These are phyloP conservation scores for Carex myosuroides DNA, from an alignment of 176 grass and related monocot genomes.

Conservation along the genomic window DNA sequence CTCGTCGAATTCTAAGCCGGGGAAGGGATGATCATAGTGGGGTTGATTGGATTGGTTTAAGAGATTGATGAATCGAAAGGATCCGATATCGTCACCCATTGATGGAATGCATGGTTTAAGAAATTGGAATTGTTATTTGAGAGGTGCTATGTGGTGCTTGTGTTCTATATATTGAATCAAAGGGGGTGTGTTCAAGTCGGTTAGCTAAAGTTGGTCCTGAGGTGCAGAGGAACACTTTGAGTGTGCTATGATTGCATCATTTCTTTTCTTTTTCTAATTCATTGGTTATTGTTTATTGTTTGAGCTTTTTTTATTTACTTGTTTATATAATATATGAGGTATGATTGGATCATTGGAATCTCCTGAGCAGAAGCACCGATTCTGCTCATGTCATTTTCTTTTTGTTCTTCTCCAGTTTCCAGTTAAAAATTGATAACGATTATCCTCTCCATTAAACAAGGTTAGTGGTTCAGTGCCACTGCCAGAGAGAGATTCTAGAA, in stretches of 20 bases:
- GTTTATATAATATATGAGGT: slow-evolving; percentile 11
- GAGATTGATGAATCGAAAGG: neutral
- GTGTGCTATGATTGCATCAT: slow-evolving; percentile 15
- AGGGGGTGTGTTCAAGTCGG: neutral
- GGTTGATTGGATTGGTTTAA: slow-evolving; percentile 14
- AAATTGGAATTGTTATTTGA: neutral
- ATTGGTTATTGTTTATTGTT: neutral
- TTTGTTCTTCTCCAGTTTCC: neutral
- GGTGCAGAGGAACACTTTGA: slow-evolving; percentile 18
- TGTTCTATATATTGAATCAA: neutral
- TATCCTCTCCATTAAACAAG: neutral
- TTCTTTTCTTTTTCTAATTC: neutral
- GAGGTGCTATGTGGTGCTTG: neutral
- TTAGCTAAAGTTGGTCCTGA: neutral
- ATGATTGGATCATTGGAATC: slow-evolving; percentile 28
- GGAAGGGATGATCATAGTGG: neutral
- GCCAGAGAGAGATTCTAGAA: too few species aligned
- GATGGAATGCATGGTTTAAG: neutral
- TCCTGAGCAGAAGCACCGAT: neutral
- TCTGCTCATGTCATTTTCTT: neutral
- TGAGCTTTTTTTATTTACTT: neutral
- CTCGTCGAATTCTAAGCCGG: slow-evolving; percentile 13
- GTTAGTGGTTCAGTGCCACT: too few species aligned
- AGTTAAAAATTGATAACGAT: neutral
- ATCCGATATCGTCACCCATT: slow-evolving; percentile 3